Conservation (phyloP, 1,284 basidiomycete genomes). For the Anthracocystis setariae region DNA sequence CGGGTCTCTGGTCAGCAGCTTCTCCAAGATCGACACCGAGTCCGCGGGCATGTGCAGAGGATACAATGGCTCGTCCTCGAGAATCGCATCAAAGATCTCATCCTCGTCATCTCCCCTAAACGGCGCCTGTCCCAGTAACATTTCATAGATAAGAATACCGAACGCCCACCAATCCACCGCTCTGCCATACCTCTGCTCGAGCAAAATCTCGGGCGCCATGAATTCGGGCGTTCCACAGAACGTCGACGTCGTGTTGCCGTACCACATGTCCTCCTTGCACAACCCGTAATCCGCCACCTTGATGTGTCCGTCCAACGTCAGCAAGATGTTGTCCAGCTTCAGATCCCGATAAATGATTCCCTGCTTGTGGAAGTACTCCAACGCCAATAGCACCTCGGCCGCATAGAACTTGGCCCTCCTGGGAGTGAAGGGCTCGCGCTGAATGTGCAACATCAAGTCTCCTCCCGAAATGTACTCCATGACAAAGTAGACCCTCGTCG, state of each 20-base stretch:
- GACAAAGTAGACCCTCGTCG: constrained; percentile 90
- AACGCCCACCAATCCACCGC: constrained; percentile 99
- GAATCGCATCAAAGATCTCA: constrained; percentile 98
- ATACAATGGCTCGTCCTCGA: constrained; percentile 98
- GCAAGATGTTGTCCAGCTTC: constrained; percentile 96
- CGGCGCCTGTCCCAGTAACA: constrained; percentile 97
- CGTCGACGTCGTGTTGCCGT: constrained; percentile 93
- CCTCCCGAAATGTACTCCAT: constrained; percentile 81
- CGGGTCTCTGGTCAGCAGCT: constrained; percentile 93
- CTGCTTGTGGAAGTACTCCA: constrained; percentile 98
- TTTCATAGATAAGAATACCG: constrained; percentile 97
- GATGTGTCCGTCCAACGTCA: constrained; percentile 96
- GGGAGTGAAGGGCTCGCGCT: constrained; percentile 81
- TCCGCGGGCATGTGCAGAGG: constrained; percentile 99
- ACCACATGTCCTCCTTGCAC: constrained; percentile 99
- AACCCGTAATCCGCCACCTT: constrained; percentile 99
- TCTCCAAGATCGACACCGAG: constrained; percentile 93
- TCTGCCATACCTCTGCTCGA: constrained; percentile 96
- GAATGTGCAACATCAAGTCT: constrained; percentile 84
- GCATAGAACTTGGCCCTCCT: constrained; percentile 97
- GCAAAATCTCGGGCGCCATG: constrained; percentile 99
- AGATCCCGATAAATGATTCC: constrained; percentile 89
- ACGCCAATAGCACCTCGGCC: constrained; percentile 92
- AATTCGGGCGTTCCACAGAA: constrained; percentile 99
- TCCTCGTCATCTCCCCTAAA: constrained; percentile 99